A percentile compares a stretch with the other conserved stretches of the same genome.
Conservation (phyloP, 73 alveolate species). For the Paramecium pentaurelia region DNA sequence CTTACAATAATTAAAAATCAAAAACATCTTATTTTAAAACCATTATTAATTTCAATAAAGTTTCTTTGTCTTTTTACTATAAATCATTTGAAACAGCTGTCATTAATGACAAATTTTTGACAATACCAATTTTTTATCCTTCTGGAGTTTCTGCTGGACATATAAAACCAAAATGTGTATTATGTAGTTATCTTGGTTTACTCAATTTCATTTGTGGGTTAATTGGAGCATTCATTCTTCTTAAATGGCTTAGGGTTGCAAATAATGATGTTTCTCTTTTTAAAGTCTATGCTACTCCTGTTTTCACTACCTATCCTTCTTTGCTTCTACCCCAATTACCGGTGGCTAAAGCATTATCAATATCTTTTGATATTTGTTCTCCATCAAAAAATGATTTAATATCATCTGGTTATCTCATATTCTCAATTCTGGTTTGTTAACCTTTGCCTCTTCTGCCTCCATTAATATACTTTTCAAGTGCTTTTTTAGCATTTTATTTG, state of each 20-base stretch:
- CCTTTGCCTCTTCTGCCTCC: slow-evolving; percentile 49
- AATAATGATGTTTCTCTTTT: slow-evolving; percentile 96
- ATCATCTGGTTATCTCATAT: slow-evolving; percentile 35
- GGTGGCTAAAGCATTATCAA: slow-evolving; percentile 95
- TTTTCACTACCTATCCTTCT: slow-evolving; percentile 89
- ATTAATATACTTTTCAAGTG: slow-evolving; percentile 75
- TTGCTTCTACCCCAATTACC: slow-evolving; percentile 98
- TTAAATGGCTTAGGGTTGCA: slow-evolving; percentile 95
- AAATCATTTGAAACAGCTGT: slow-evolving; percentile 93
- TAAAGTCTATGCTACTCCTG: slow-evolving; percentile 99
- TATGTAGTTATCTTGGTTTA: slow-evolving; percentile 99
- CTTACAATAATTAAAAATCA: background rate
- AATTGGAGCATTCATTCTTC: slow-evolving; percentile 97
- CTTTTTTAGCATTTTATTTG: slow-evolving; percentile 81
- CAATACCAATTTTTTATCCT: slow-evolving; percentile 98
- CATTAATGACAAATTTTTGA: slow-evolving; percentile 98
- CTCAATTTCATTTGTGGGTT: slow-evolving; percentile 92
- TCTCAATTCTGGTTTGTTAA: background rate
- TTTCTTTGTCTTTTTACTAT: slow-evolving; percentile 30
- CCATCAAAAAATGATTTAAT: slow-evolving; percentile 42
- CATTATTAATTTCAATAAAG: background rate
- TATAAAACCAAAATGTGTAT: slow-evolving; percentile 99
- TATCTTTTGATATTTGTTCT: slow-evolving; percentile 85
- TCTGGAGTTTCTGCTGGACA: slow-evolving; percentile 99
- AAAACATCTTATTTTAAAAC: background rate